phyloP scores from a whole-genome alignment of 2,329 filamentous ascomycete genomes.

The Hansfordia pulvinata region DNA sequence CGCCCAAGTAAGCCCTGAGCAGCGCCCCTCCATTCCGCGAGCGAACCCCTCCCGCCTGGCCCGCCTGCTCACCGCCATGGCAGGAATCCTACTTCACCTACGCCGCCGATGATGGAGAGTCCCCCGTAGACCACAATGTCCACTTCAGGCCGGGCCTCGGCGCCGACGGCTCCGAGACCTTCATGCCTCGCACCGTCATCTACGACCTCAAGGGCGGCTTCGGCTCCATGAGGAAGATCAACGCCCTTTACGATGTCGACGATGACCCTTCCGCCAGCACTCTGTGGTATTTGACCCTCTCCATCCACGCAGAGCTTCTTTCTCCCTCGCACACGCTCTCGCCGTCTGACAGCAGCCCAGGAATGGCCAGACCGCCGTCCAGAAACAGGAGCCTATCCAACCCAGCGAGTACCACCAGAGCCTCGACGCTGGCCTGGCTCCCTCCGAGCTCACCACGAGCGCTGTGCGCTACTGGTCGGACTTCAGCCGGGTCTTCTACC shows the following conservation, averaged over 20 bases:
- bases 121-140: slow-evolving; percentile 67
- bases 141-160: slow-evolving; percentile 79
- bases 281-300: slow-evolving; percentile 21
- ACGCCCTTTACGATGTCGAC: slow-evolving; percentile 64
- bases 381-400: slow-evolving; percentile 53
- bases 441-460: slow-evolving; percentile 50
- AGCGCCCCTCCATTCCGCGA: slow-evolving; percentile 1
- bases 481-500: slow-evolving; percentile 84
- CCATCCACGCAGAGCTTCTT: slow-evolving; percentile 1
- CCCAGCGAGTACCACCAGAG: slow-evolving; percentile 66
- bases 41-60: not conserved
- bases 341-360: slow-evolving; percentile 23
- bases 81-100: slow-evolving; percentile 98
- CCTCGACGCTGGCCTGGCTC: slow-evolving; percentile 56
- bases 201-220: slow-evolving; percentile 95
- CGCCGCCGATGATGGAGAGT: slow-evolving; percentile 46
- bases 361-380: slow-evolving; percentile 54
- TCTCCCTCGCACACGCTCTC: too few relatives aligned
- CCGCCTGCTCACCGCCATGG: slow-evolving; percentile 4
- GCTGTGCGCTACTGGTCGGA: slow-evolving; percentile 94
- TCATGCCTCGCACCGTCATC: slow-evolving; percentile 78
- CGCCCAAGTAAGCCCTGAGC: slow-evolving; percentile 66
- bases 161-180: slow-evolving; percentile 78
- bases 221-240: slow-evolving; percentile 75
- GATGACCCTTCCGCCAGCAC: slow-evolving; percentile 16